These are phyloP conservation scores for Rhodotorula graminis DNA, from an alignment of 768 basidiomycete genomes.

Conservation along the genomic window DNA sequence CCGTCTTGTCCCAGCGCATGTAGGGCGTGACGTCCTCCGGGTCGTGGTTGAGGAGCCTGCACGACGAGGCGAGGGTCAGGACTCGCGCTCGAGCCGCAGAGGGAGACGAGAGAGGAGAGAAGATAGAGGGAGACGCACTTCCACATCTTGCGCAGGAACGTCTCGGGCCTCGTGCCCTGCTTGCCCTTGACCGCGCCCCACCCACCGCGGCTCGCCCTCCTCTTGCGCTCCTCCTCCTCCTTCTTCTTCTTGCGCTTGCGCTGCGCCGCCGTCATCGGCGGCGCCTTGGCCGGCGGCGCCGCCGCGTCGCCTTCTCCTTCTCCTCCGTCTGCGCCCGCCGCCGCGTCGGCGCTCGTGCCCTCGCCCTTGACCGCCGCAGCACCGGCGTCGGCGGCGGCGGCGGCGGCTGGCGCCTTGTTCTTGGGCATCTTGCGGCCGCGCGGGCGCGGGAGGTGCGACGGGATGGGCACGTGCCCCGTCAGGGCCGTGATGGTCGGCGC, in stretches of 20 bases:
- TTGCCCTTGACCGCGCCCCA: conserved; percentile 20
- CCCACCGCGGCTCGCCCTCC: conserved; percentile 14
- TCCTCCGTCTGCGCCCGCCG: background rate
- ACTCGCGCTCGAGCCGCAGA: background rate
- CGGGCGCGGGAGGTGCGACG: background rate
- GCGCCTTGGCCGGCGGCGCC: too few relatives aligned
- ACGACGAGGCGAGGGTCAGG: background rate
- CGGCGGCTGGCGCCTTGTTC: too few relatives aligned
- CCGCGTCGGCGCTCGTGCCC: too few relatives aligned
- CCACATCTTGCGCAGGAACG: conserved; percentile 33
- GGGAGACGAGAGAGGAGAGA: background rate
- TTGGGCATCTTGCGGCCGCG: background rate
- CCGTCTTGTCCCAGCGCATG: conserved; percentile 25
- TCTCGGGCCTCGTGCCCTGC: conserved; percentile 18
- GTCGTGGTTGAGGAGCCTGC: conserved; percentile 23
- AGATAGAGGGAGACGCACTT: conserved; percentile 14
- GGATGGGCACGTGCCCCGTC: background rate
- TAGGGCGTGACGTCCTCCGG: conserved; percentile 10
- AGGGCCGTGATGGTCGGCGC: background rate
- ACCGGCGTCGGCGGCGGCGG: too few relatives aligned
- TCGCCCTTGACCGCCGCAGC: background rate
- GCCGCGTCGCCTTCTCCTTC: background rate
- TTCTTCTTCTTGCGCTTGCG: background rate
- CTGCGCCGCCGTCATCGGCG: too few relatives aligned
- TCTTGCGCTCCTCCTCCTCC: background rate